These are phyloP conservation scores for Zizania palustris DNA, from an alignment of 202 grass and related monocot genomes.

Conservation along the genomic window DNA sequence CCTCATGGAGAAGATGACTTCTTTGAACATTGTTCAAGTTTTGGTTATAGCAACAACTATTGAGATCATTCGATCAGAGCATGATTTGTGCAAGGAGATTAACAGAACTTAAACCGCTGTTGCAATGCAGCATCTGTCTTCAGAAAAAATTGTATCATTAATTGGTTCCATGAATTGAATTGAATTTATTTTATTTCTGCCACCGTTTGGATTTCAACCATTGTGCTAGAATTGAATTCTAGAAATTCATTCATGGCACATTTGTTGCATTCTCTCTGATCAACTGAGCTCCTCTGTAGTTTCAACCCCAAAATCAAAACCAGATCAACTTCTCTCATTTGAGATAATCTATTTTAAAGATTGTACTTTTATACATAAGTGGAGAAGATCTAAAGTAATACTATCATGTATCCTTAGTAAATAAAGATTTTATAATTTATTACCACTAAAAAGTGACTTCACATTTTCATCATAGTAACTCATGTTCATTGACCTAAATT, in stretches of 20 bases:
- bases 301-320: not conserved
- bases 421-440: too few species aligned
- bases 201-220: not conserved
- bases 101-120: not conserved
- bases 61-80: not conserved
- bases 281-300: not conserved
- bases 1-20: conserved; percentile 35
- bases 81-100: conserved; percentile 30
- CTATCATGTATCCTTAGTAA: too few species aligned
- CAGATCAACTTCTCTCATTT: not conserved
- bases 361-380: too few species aligned
- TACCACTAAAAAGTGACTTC: too few species aligned
- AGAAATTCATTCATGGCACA: not conserved
- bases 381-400: too few species aligned
- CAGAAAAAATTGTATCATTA: too few species aligned
- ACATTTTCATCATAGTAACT: too few species aligned
- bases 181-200: conserved; percentile 19
- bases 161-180: conserved; percentile 28
- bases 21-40: conserved; percentile 34
- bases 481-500: too few species aligned
- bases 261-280: not conserved
- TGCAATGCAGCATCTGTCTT: too few species aligned
- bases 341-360: not conserved
- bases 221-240: not conserved
- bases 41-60: conserved; percentile 19